Base-by-base conservation (phyloP, 768 basidiomycete genomes). In the Suillus sp. region DNA sequence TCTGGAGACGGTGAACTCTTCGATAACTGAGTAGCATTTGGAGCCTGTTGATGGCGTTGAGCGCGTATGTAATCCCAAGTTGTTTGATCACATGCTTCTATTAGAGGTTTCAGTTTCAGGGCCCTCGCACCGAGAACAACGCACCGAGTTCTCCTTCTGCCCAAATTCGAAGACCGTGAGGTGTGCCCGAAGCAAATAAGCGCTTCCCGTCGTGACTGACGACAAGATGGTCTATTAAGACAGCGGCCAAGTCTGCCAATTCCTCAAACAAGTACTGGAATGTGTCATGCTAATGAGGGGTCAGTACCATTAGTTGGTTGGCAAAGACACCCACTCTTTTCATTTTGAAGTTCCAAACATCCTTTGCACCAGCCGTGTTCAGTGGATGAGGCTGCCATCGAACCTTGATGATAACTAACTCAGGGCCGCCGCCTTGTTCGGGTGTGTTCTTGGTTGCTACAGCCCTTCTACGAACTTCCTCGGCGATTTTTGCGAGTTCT, bases 141-240 rank as follows among this genome's bases (percentile, higher is more conserved):
- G 38, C 50, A 91, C 91, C 84, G 27, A 93, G 76, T 47, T 88
- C 84, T 34, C 84, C 88, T 63, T 88, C 83, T 4, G 80, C 81
- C 87, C 89, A 91, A 18, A 93, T 83, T 16, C 79, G 80, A 51
- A 93, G 79, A 20, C 83, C 82, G 40, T 83, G 78, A 0, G 92
- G 91, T 0, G 88, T 88, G 3, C 86, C 84, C 16, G 88, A 90
- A 13, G 89, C 79, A 69, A 86, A 92, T 47, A 94, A 78, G 2
- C 85, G 88, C 60, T 81, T 84, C 43, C 84, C 81, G 34, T 86
- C 79, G 63, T 87, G 84, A 9, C 76, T 87, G 65, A 94, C 77
- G 35, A 92, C 78, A 1, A 94, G 75, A 61, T 81, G 81, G 20
- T 82, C 78, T 3, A 71, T 67, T 22, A 81, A 78, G 14, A 91